A percentile compares a stretch with the other conserved stretches of the same genome.
phyloP scores from a whole-genome alignment of 768 basidiomycete genomes.

The Amanita brunnescens region DNA sequence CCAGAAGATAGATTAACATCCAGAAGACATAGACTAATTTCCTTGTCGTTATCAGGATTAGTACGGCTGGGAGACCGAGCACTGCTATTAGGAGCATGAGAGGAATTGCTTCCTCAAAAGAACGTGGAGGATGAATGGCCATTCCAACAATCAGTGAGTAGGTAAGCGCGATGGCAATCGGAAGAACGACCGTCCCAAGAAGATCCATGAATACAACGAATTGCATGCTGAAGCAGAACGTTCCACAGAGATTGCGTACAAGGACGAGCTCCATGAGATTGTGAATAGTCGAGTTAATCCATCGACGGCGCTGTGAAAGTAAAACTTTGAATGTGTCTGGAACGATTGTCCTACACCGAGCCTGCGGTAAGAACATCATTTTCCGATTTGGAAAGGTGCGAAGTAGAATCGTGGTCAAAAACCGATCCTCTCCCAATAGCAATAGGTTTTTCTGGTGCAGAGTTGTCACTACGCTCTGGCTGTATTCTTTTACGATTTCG shows the following conservation, averaged over 20 bases:
- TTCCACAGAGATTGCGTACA: constrained; percentile 95
- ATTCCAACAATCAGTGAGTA: constrained; percentile 81
- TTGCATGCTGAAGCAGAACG: constrained; percentile 99
- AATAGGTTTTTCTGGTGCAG: constrained; percentile 97
- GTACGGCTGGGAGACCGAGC: constrained; percentile 84
- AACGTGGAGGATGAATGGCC: constrained; percentile 69
- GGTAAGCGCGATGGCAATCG: constrained; percentile 88
- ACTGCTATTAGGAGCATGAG: constrained; percentile 83
- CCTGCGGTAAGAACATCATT: constrained; percentile 99
- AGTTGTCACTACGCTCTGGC: constrained; percentile 87
- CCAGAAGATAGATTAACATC: constrained; percentile 93
- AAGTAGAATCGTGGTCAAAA: constrained; percentile 92
- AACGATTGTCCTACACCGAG: constrained; percentile 88
- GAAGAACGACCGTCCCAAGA: constrained; percentile 84
- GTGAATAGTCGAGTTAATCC: constrained; percentile 99
- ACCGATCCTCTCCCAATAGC: constrained; percentile 96
- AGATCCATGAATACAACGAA: constrained; percentile 99
- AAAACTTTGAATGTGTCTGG: constrained; percentile 92
- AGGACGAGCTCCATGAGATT: constrained; percentile 98
- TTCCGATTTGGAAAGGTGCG: constrained; percentile 97
- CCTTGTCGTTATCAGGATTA: constrained; percentile 90
- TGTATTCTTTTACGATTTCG: constrained; percentile 96
- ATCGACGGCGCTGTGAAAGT: constrained; percentile 93
- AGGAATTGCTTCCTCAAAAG: constrained; percentile 91
- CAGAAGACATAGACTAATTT: constrained; percentile 96